Evolutionary conservation across 495 filamentous ascomycete species (phyloP).

Genomic region (Lophiotrema nucula): DNA sequence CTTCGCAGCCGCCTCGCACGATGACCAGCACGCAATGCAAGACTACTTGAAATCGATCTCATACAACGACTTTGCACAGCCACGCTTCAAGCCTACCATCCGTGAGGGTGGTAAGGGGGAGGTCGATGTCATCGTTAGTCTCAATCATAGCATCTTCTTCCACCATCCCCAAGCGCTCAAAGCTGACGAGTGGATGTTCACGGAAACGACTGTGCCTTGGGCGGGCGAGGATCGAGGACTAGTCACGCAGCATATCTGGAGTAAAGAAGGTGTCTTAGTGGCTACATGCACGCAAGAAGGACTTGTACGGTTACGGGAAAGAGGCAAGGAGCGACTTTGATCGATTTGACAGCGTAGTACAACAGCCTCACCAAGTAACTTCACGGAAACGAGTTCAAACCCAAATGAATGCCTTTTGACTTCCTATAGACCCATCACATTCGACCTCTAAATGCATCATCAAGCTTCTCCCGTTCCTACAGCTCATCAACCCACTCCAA

Average conservation of each 20-base stretch:
- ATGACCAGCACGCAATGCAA: constrained; percentile 34
- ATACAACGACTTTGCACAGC: neutral
- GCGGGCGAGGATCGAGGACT: constrained; percentile 80
- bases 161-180: constrained; percentile 72
- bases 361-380: too few relatives aligned
- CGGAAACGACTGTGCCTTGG: constrained; percentile 88
- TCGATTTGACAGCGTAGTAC: too few relatives aligned
- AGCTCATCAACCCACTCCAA: too few relatives aligned
- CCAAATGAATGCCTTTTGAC: too few relatives aligned
- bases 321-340: too few relatives aligned
- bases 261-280: constrained; percentile 72
- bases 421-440: too few relatives aligned
- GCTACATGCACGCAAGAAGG: constrained; percentile 74
- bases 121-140: constrained; percentile 89
- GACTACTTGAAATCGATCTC: constrained; percentile 4
- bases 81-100: too few relatives aligned
- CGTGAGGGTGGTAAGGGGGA: constrained; percentile 37
- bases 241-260: constrained; percentile 82
- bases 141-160: constrained; percentile 93
- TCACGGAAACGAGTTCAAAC: too few relatives aligned
- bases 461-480: too few relatives aligned
- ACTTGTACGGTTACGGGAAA: constrained; percentile 10
- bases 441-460: too few relatives aligned
- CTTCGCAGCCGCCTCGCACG: constrained; percentile 19
- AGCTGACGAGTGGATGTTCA: constrained; percentile 89